Conservation (phyloP, 352 stramenopile species). For the Globisporangium ultimum region DNA sequence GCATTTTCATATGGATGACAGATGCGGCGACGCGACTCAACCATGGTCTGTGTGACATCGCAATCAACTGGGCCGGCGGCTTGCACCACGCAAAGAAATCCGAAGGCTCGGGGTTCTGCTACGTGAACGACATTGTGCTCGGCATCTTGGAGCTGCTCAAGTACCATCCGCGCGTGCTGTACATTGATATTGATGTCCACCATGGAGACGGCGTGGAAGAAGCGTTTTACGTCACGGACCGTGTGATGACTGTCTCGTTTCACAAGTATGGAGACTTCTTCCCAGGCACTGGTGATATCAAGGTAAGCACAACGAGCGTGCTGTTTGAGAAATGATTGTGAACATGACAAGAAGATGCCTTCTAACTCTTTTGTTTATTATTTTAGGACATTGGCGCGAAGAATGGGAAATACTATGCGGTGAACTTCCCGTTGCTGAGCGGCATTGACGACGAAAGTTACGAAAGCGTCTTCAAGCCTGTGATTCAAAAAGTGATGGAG, state of each 20-base stretch:
- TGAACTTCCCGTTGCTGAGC: slow-evolving; percentile 98
- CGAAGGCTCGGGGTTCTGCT: slow-evolving; percentile 98
- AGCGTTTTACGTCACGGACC: slow-evolving; percentile 99
- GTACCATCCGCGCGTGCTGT: slow-evolving; percentile 95
- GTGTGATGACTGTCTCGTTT: slow-evolving; percentile 98
- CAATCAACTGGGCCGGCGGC: slow-evolving; percentile 98
- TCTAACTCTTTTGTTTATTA: not conserved
- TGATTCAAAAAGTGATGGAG: slow-evolving; percentile 98
- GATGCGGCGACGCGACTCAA: slow-evolving; percentile 98
- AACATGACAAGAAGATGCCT: slow-evolving; percentile 39
- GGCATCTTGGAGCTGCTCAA: slow-evolving; percentile 99
- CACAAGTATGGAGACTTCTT: slow-evolving; percentile 99
- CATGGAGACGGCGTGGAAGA: slow-evolving; percentile 99
- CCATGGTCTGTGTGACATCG: slow-evolving; percentile 95
- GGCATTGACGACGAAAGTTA: slow-evolving; percentile 98
- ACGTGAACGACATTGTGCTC: slow-evolving; percentile 99
- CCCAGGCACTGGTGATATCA: slow-evolving; percentile 93
- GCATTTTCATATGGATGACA: slow-evolving; percentile 14
- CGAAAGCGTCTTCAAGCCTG: slow-evolving; percentile 84
- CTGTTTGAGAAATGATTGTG: slow-evolving; percentile 81
- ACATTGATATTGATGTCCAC: slow-evolving; percentile 99
- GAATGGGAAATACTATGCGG: slow-evolving; percentile 96
- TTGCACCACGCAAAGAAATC: slow-evolving; percentile 99
- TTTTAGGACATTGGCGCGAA: slow-evolving; percentile 60
- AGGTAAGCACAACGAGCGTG: slow-evolving; percentile 97